A percentile compares a stretch with the other conserved stretches of the same genome.
Conservation (phyloP, 2,329 filamentous ascomycete genomes). For the Fusarium subglutinans region DNA sequence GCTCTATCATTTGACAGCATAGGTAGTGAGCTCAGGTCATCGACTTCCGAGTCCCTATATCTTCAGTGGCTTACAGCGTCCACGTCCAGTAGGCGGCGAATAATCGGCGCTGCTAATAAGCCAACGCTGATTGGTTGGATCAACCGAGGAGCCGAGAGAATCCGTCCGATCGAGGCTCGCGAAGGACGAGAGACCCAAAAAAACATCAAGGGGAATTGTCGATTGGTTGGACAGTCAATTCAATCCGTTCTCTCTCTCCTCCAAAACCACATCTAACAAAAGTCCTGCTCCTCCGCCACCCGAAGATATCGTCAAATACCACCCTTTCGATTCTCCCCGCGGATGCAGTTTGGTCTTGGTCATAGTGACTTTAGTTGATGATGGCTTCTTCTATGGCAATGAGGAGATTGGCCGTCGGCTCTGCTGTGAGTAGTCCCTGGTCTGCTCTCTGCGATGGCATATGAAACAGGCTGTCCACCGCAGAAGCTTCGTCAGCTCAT, state of each 20-base stretch:
- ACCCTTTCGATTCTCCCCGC: constrained; percentile 41
- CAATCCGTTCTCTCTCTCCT: constrained; percentile 15
- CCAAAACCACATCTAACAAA: constrained; percentile 35
- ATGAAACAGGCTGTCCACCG: not conserved
- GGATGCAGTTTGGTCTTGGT: constrained; percentile 46
- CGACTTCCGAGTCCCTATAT: constrained; percentile 24
- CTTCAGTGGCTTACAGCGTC: constrained; percentile 28
- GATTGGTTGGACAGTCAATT: constrained; percentile 34
- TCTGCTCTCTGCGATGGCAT: constrained; percentile 26
- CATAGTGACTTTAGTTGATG: constrained; percentile 45
- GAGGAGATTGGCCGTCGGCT: constrained; percentile 66
- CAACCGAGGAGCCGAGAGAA: constrained; percentile 49
- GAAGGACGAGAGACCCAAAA: constrained; percentile 33
- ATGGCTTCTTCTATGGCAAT: constrained; percentile 73
- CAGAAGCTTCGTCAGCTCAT: constrained; percentile 21
- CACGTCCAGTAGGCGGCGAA: constrained; percentile 12
- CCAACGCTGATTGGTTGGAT: constrained; percentile 46
- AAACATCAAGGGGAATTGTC: constrained; percentile 40
- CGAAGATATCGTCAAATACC: constrained; percentile 33
- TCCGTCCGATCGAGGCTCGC: constrained; percentile 42
- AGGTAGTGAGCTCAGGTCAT: constrained; percentile 7
- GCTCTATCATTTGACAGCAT: not conserved
- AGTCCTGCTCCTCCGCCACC: constrained; percentile 42
- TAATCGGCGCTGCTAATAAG: constrained; percentile 42
- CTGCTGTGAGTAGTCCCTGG: constrained; percentile 60